Evolutionary conservation across 2,329 filamentous ascomycete species (phyloP).

Genomic region (Paracoccidioides lutzii): DNA sequence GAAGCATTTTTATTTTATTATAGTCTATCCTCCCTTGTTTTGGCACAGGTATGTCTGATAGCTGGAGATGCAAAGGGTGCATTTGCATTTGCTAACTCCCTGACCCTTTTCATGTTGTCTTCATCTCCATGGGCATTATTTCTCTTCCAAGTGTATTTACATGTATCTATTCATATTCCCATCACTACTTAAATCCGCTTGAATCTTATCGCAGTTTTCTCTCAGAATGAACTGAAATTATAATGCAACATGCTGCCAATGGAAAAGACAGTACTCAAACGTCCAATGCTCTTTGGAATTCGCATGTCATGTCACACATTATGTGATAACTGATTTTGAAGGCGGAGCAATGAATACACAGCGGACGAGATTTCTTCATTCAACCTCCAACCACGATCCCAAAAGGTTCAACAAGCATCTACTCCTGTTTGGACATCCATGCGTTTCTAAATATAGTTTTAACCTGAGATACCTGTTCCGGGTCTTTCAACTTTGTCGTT

Average conservation of each 20-base stretch:
- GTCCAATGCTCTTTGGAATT: background rate
- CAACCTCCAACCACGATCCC: background rate
- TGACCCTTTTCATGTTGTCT: background rate
- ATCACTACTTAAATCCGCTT: background rate
- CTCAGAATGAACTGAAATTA: background rate
- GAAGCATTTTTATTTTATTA: background rate
- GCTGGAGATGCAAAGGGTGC: background rate
- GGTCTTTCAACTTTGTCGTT: slow-evolving; percentile 63
- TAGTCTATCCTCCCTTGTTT: background rate
- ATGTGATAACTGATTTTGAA: background rate
- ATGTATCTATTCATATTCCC: background rate
- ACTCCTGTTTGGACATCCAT: slow-evolving; percentile 39
- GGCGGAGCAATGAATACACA: background rate
- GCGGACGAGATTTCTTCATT: background rate
- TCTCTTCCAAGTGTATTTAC: background rate
- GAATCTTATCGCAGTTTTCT: background rate
- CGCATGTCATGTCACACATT: too few species aligned
- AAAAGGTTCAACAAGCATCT: background rate
- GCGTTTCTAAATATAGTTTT: slow-evolving; percentile 55
- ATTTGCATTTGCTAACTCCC: too few species aligned
- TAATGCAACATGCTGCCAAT: too few species aligned
- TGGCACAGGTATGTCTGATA: background rate
- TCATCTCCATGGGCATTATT: background rate
- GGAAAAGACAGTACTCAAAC: too few species aligned
- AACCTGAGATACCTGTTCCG: slow-evolving; percentile 49